phyloP scores from a whole-genome alignment of 2,329 filamentous ascomycete species.

The Calonectria pauciramosa region DNA sequence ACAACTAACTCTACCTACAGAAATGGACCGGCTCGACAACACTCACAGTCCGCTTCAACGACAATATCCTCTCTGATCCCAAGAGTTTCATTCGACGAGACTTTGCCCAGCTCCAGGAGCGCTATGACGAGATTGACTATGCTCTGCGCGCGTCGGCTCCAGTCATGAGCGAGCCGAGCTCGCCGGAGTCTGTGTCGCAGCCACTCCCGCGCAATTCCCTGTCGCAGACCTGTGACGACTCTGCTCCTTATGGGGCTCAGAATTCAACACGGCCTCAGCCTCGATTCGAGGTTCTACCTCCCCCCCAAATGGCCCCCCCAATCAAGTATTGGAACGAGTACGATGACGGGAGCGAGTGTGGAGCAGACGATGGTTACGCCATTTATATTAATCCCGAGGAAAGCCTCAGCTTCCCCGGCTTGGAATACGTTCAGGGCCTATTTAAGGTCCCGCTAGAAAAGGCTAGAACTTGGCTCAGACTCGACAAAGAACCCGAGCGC shows the following conservation, averaged over 20 bases:
- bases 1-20: slow-evolving; percentile 49
- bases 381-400: slow-evolving; percentile 82
- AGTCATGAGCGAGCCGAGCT: slow-evolving; percentile 55
- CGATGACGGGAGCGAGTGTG: slow-evolving; percentile 81
- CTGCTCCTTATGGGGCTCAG: neutral
- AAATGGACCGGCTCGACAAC: slow-evolving; percentile 85
- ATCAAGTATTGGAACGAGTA: slow-evolving; percentile 88
- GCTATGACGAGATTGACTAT: slow-evolving; percentile 64
- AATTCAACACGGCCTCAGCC: slow-evolving; percentile 48
- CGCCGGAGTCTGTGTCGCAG: slow-evolving; percentile 48
- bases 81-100: slow-evolving; percentile 81
- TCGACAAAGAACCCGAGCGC: slow-evolving; percentile 45
- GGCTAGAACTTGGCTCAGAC: slow-evolving; percentile 65
- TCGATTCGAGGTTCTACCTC: slow-evolving; percentile 49
- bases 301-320: slow-evolving; percentile 45
- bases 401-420: slow-evolving; percentile 71
- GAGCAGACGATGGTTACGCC: slow-evolving; percentile 72
- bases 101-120: slow-evolving; percentile 65
- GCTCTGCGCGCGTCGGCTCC: slow-evolving; percentile 63
- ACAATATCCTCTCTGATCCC: slow-evolving; percentile 73
- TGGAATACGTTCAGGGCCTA: slow-evolving; percentile 70
- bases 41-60: slow-evolving; percentile 75
- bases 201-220: slow-evolving; percentile 28
- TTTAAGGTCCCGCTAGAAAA: slow-evolving; percentile 64
- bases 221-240: slow-evolving; percentile 23